Base-by-base conservation (phyloP, 441 rosid species). In the Gossypium aridum region DNA sequence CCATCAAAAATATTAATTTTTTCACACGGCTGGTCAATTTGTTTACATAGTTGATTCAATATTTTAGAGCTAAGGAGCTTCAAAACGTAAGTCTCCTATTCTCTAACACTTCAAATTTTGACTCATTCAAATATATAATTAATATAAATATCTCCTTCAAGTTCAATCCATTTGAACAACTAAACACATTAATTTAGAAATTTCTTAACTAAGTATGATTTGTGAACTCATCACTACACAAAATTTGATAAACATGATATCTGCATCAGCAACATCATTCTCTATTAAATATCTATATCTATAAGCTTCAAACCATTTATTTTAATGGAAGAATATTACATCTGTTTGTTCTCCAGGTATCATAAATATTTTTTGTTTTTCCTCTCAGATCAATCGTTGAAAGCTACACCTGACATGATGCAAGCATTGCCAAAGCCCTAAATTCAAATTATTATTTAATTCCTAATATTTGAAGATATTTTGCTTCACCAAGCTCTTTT, bases 281-380 rank as follows among this genome's bases (percentile, higher is more conserved):
- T 65, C 54, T 12, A 9, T 13, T 37, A 3, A 31, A 31, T 63
- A 63, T n/a, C 16, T 17, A 28, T 37, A 17, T 2, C n/a, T 23
- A 16, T 9, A 17, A 9, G 54, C 28, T 22, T 66, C 19, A 66
- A 66, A 66, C 13, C 12, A 22, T 12, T 23, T 67, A 45, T 67
- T 67, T 67, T 45, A 68, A 25, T 68, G 60, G 72, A 68, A 51
- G 72, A 69, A 4, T 4, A 31, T 49, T 51, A 49, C 45, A 51
- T 26, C n/a, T n/a, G 60, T 26, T 26, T 4, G 72, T n/a, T 69
- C 16, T 16, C 60, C 60, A 69, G 72, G 57, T 23, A 45, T 67
- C 57, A 23, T 6, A 23, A 25, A 23, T 49, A 47, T 67, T 31
- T 49, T 31, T 31, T 12, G 39, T 23, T 67, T 49, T 67, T n/a